These are phyloP conservation scores for Aspergillus flavus DNA, from an alignment of 2,329 filamentous ascomycete genomes.

Conservation along the genomic window DNA sequence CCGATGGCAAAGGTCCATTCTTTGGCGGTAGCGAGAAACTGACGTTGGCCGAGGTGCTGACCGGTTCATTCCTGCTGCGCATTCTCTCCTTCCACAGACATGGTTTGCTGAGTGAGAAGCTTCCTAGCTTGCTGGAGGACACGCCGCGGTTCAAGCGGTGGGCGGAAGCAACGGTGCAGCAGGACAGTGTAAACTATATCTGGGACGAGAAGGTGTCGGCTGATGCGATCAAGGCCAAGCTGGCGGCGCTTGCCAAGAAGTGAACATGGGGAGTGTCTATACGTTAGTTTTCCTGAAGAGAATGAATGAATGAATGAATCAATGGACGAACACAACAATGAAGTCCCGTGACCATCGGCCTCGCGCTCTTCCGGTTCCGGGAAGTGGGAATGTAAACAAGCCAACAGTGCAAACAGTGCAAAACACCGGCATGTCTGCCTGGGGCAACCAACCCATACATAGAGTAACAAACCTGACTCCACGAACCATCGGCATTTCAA, in stretches of 20 bases:
- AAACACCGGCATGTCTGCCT: no score
- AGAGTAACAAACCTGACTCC: no score
- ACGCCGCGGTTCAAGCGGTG: constrained; percentile 71
- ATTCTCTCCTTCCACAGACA: constrained; percentile 58
- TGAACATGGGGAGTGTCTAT: background rate
- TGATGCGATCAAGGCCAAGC: constrained; percentile 46
- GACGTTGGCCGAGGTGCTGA: constrained; percentile 68
- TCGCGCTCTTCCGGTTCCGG: background rate
- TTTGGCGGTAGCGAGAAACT: constrained; percentile 66
- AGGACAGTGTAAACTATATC: constrained; percentile 68
- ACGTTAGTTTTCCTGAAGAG: background rate
- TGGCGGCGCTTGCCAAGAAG: constrained; percentile 24
- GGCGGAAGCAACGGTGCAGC: constrained; percentile 60
- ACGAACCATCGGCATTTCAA: no score
- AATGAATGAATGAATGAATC: background rate
- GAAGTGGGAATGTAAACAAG: background rate
- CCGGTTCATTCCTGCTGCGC: constrained; percentile 64
- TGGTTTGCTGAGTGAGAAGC: constrained; percentile 49
- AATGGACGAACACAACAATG: background rate
- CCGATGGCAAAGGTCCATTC: constrained; percentile 55
- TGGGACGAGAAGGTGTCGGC: constrained; percentile 58
- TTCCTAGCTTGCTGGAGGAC: constrained; percentile 52
- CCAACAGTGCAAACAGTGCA: background rate
- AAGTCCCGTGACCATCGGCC: background rate
- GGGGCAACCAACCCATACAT: no score